Percentiles rank a stretch among this genome's conserved stretches.
phyloP scores from a whole-genome alignment of 164 flowering plant genomes.

The Taxillus chinensis region DNA sequence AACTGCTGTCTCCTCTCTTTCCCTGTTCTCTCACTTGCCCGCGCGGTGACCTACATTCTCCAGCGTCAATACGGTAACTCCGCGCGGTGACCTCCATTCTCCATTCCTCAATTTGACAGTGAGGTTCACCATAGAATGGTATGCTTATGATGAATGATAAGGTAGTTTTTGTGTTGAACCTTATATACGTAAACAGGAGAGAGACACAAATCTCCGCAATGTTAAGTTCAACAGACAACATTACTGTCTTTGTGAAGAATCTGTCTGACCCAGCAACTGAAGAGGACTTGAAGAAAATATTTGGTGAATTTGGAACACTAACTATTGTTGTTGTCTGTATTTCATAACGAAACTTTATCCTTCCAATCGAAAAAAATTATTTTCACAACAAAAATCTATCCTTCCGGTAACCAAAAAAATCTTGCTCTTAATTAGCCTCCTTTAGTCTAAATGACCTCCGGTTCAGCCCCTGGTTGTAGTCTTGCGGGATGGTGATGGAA shows the following conservation, averaged over 20 bases:
- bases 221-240: conserved; percentile 53
- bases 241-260: conserved; percentile 75
- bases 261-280: conserved; percentile 57
- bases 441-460: no score
- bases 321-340: conserved; percentile 72
- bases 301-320: conserved; percentile 62
- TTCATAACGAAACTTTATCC: no score
- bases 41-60: no score
- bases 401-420: no score
- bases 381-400: no score
- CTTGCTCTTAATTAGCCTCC: no score
- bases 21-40: no score
- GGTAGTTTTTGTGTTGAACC: conserved; percentile 80
- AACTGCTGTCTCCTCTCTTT: no score
- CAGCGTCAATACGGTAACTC: no score
- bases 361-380: no score
- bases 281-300: conserved; percentile 49
- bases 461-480: no score
- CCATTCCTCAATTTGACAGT: conserved; percentile 63
- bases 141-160: conserved; percentile 80
- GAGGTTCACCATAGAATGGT: conserved; percentile 72
- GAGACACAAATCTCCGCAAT: conserved; percentile 39
- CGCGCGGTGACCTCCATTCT: no score
- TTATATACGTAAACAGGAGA: conserved; percentile 67
- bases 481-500: conserved; percentile 73